Conservation (phyloP, 768 basidiomycete species). For the Harrya chromipes region DNA sequence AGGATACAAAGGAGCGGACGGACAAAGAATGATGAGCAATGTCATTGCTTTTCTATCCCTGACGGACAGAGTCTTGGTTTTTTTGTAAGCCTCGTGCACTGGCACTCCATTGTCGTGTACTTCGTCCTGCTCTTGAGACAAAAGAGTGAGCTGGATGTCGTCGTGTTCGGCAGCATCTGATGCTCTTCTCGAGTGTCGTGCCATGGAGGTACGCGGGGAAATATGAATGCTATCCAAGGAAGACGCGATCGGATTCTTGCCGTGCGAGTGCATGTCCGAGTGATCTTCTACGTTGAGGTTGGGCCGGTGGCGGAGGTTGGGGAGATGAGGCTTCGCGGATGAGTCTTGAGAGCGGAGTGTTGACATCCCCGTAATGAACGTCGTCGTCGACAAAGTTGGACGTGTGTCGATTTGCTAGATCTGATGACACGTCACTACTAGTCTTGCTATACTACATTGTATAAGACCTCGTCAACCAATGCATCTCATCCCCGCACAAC, state of each 20-base stretch:
- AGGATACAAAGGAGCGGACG: constrained; percentile 34
- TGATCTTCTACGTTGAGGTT: constrained; percentile 39
- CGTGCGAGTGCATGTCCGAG: constrained; percentile 25
- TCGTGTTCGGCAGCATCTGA: constrained; percentile 38
- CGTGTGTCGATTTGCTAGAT: constrained; percentile 5
- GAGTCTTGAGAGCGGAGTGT: constrained; percentile 21
- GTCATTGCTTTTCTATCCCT: constrained; percentile 86
- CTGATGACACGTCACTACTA: constrained; percentile 18
- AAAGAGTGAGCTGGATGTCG: constrained; percentile 58
- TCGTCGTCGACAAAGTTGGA: constrained; percentile 8
- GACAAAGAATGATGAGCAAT: constrained; percentile 83
- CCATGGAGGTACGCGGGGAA: constrained; percentile 47
- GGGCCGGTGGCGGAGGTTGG: constrained; percentile 29
- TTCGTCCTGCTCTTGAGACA: constrained; percentile 53
- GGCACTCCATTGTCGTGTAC: constrained; percentile 36
- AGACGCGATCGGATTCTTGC: constrained; percentile 53
- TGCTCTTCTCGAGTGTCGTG: constrained; percentile 33
- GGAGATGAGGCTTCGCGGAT: constrained; percentile 25
- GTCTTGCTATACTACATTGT: not conserved
- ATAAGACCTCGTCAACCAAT: constrained; percentile 7
- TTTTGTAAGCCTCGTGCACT: constrained; percentile 33
- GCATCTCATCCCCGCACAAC: not conserved
- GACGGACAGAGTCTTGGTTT: constrained; percentile 52
- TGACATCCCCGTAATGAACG: constrained; percentile 23
- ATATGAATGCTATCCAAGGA: constrained; percentile 59